phyloP scores from a whole-genome alignment of 2,329 filamentous ascomycete species.

The Calonectria henricotiae region DNA sequence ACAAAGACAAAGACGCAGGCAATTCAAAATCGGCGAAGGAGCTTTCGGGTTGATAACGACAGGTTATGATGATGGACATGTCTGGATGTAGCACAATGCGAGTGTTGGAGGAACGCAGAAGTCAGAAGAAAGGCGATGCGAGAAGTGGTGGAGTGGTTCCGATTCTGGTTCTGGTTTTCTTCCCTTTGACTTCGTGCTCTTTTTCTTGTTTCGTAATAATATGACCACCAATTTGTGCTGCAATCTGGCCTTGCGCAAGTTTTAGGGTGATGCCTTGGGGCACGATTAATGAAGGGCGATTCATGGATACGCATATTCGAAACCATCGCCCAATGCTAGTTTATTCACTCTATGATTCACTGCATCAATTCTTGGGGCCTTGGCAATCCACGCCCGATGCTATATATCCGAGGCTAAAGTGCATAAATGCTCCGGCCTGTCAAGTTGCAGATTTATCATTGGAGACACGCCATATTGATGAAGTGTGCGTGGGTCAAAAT shows the following conservation, averaged over 20 bases:
- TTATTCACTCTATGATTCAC: neutral
- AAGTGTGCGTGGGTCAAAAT: too few species aligned
- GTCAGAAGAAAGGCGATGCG: constrained; percentile 12
- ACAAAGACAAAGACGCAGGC: constrained; percentile 20
- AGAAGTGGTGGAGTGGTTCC: constrained; percentile 20
- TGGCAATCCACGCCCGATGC: too few species aligned
- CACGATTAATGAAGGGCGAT: neutral
- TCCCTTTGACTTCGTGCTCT: neutral
- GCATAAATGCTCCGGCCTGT: neutral
- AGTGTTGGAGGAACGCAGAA: constrained; percentile 1
- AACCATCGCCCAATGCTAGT: neutral
- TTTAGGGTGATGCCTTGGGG: too few species aligned
- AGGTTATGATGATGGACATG: constrained; percentile 31
- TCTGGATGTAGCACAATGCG: constrained; percentile 26
- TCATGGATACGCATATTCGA: neutral
- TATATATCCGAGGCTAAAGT: neutral
- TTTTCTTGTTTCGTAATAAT: constrained; percentile 13
- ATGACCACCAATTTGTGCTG: constrained; percentile 10
- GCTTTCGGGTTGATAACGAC: neutral
- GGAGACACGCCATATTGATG: neutral
- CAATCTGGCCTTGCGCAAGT: neutral
- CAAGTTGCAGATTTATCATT: neutral
- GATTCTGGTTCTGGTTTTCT: neutral
- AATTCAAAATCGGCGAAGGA: constrained; percentile 21
- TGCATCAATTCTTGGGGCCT: neutral